A percentile compares a stretch with the other conserved stretches of the same genome.
These are phyloP conservation scores for Tolypocladium pustulatum DNA, from an alignment of 2,329 filamentous ascomycete species.

Conservation along the genomic window DNA sequence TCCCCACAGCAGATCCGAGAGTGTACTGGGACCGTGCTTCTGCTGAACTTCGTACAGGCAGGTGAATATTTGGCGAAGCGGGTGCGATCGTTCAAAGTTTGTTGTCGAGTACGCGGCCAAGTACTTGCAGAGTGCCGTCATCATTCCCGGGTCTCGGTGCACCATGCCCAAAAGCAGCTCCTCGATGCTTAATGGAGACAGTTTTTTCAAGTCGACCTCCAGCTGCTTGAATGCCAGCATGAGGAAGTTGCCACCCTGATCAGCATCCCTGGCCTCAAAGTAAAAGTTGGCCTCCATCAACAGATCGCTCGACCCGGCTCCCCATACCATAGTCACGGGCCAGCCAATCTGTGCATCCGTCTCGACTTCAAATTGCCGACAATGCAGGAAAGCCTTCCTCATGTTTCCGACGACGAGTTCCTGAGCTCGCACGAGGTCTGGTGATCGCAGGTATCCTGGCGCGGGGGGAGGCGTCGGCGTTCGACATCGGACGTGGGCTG, in stretches of 20 bases:
- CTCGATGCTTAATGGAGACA: slow-evolving; percentile 31
- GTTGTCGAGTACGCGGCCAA: slow-evolving; percentile 31
- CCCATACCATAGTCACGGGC: slow-evolving; percentile 32
- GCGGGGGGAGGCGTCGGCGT: slow-evolving; percentile 33
- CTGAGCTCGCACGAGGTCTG: slow-evolving; percentile 31
- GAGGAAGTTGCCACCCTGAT: slow-evolving; percentile 27
- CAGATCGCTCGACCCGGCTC: slow-evolving; percentile 30
- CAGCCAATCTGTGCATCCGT: slow-evolving; percentile 26
- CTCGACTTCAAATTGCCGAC: slow-evolving; percentile 30
- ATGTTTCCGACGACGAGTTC: slow-evolving; percentile 32
- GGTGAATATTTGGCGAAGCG: slow-evolving; percentile 30
- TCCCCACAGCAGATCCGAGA: slow-evolving; percentile 32
- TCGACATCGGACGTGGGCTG: slow-evolving; percentile 31
- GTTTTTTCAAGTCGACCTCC: slow-evolving; percentile 29
- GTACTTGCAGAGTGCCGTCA: slow-evolving; percentile 35
- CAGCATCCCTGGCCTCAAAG: slow-evolving; percentile 28
- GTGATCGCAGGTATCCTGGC: slow-evolving; percentile 29
- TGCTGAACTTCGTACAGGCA: slow-evolving; percentile 34
- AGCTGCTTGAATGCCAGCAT: slow-evolving; percentile 33
- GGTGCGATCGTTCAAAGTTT: slow-evolving; percentile 31
- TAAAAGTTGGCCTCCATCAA: slow-evolving; percentile 32
- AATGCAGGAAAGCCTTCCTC: slow-evolving; percentile 32
- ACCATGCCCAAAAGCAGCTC: slow-evolving; percentile 33
- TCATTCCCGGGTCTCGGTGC: slow-evolving; percentile 30
- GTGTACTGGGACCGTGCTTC: slow-evolving; percentile 29